Conservation (phyloP, 306 rosid species). For the Lathyrus aphaca region DNA sequence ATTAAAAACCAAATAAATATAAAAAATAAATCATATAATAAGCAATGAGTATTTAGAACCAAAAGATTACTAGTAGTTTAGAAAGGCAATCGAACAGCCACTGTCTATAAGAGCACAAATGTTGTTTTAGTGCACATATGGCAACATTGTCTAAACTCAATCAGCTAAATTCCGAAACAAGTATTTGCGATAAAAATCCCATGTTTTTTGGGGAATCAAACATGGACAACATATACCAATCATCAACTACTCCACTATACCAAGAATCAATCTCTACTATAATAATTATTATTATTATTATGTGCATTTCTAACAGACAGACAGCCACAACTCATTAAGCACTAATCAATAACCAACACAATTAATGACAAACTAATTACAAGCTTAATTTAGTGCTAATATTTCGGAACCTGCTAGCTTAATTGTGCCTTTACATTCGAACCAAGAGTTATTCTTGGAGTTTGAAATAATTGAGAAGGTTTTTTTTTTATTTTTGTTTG, state of each 20-base stretch:
- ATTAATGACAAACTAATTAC: constrained; percentile 47
- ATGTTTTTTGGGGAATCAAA: constrained; percentile 81
- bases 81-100: constrained; percentile 32
- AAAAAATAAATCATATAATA: background rate
- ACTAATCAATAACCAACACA: constrained; percentile 50
- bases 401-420: constrained; percentile 69
- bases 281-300: constrained; percentile 47
- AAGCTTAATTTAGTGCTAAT: constrained; percentile 60
- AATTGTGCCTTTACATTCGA: constrained; percentile 53
- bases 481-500: constrained; percentile 30
- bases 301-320: constrained; percentile 61
- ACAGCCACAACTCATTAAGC: constrained; percentile 85
- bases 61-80: background rate
- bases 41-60: background rate
- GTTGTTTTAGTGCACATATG: constrained; percentile 43
- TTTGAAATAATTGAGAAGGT: constrained; percentile 38
- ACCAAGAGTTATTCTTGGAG: constrained; percentile 73
- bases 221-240: constrained; percentile 72
- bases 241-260: constrained; percentile 84
- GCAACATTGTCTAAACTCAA: constrained; percentile 39
- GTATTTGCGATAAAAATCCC: constrained; percentile 66
- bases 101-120: constrained; percentile 20
- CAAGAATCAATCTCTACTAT: constrained; percentile 38
- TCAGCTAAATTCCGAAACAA: constrained; percentile 48
- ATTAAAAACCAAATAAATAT: background rate